Conservation (phyloP, 2,329 filamentous ascomycete genomes). For the Arthrobotrys conoides region DNA sequence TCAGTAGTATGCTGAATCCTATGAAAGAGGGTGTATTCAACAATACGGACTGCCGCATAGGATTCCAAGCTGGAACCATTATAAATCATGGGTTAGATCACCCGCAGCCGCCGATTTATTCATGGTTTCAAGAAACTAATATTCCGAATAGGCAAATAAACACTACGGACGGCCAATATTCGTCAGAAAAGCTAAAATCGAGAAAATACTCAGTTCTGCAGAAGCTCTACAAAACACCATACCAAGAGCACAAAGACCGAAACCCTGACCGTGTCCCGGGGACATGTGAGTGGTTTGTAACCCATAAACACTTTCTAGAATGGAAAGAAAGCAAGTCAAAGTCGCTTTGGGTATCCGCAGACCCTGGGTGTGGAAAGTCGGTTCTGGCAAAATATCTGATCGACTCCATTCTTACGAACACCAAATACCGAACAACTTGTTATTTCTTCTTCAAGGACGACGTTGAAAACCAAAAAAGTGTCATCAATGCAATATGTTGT, state of each 20-base stretch:
- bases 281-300: slow-evolving; percentile 16
- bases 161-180: not conserved
- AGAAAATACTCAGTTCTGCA: not conserved
- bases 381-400: slow-evolving; percentile 67
- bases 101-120: not conserved
- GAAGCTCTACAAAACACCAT: not conserved
- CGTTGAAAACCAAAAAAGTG: slow-evolving; percentile 30
- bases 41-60: not conserved
- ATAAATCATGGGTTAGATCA: slow-evolving; percentile 2
- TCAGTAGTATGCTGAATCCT: not conserved
- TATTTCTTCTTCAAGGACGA: slow-evolving; percentile 31
- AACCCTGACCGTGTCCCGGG: slow-evolving; percentile 3
- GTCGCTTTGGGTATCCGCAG: slow-evolving; percentile 67
- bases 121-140: not conserved
- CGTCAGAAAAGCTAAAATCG: not conserved
- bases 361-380: slow-evolving; percentile 69
- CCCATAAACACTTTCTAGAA: not conserved
- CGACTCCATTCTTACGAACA: slow-evolving; percentile 64
- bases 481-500: slow-evolving; percentile 65
- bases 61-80: slow-evolving; percentile 5
- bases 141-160: not conserved
- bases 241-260: slow-evolving; percentile 21
- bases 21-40: not conserved
- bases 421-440: slow-evolving; percentile 9
- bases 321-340: slow-evolving; percentile 55